Evolutionary conservation across 1,139 yeast species (phyloP).

Genomic region (Keqinozyma sinolaborantium): DNA sequence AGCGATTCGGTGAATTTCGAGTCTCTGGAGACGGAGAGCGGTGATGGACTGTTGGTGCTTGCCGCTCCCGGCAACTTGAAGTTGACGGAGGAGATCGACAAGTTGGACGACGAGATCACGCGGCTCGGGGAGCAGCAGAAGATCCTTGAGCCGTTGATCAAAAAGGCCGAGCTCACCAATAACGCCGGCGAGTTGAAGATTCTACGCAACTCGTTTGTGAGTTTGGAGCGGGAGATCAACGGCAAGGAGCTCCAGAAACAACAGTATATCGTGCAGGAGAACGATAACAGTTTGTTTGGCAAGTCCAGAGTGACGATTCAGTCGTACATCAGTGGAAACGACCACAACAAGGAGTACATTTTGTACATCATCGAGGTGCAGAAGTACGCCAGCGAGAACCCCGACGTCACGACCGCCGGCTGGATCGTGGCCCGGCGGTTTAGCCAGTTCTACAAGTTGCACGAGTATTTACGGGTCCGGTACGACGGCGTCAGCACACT

Average conservation of each 20-base stretch:
- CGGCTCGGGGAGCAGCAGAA: slow-evolving; percentile 58
- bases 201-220: slow-evolving; percentile 59
- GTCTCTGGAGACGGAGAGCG: slow-evolving; percentile 10
- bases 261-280: slow-evolving; percentile 80
- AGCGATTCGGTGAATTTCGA: slow-evolving; percentile 25
- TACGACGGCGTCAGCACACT: slow-evolving; percentile 51
- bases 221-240: slow-evolving; percentile 67
- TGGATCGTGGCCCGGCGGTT: slow-evolving; percentile 91
- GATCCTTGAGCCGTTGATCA: slow-evolving; percentile 62
- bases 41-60: slow-evolving; percentile 22
- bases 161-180: slow-evolving; percentile 81
- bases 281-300: slow-evolving; percentile 73
- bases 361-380: slow-evolving; percentile 78
- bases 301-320: slow-evolving; percentile 65
- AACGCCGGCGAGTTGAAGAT: slow-evolving; percentile 67
- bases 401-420: slow-evolving; percentile 57
- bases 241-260: slow-evolving; percentile 72
- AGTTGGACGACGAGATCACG: slow-evolving; percentile 55
- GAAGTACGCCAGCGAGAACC: slow-evolving; percentile 42
- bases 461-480: slow-evolving; percentile 55
- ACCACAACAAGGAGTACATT: slow-evolving; percentile 57
- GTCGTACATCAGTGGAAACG: slow-evolving; percentile 59
- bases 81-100: slow-evolving; percentile 62
- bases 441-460: slow-evolving; percentile 74
- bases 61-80: slow-evolving; percentile 73